phyloP scores from a whole-genome alignment of 495 filamentous ascomycete species.

The Platismatia glauca region DNA sequence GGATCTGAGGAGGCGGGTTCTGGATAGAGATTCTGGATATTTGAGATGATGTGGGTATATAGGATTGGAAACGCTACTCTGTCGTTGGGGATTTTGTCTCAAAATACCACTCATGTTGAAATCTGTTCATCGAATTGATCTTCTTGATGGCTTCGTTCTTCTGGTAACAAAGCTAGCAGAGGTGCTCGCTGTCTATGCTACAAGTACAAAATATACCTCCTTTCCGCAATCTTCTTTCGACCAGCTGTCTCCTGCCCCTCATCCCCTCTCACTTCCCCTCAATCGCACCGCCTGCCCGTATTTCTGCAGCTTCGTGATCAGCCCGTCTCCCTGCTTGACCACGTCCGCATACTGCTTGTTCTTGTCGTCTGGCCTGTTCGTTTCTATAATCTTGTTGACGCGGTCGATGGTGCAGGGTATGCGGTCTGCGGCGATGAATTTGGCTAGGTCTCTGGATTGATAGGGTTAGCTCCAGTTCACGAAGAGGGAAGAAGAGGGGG shows the following conservation, averaged over 20 bases:
- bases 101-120: background rate
- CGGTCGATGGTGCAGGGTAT: slow-evolving; percentile 96
- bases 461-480: background rate
- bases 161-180: background rate
- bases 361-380: slow-evolving; percentile 93
- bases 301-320: slow-evolving; percentile 98
- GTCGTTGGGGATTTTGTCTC: no score
- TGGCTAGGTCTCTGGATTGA: slow-evolving; percentile 68
- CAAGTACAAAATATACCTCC: background rate
- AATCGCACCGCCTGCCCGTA: slow-evolving; percentile 93
- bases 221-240: background rate
- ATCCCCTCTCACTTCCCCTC: slow-evolving; percentile 83
- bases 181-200: slow-evolving; percentile 4
- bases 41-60: background rate
- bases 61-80: background rate
- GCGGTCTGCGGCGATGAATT: slow-evolving; percentile 90
- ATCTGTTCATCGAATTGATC: background rate
- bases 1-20: background rate
- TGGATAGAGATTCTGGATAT: background rate
- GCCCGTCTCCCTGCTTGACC: slow-evolving; percentile 89
- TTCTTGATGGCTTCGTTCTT: background rate
- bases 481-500: no score
- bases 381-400: slow-evolving; percentile 95
- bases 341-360: slow-evolving; percentile 98
- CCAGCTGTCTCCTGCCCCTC: background rate